Base-by-base conservation (phyloP, 2,329 filamentous ascomycete species). In the Madurella fahalii region DNA sequence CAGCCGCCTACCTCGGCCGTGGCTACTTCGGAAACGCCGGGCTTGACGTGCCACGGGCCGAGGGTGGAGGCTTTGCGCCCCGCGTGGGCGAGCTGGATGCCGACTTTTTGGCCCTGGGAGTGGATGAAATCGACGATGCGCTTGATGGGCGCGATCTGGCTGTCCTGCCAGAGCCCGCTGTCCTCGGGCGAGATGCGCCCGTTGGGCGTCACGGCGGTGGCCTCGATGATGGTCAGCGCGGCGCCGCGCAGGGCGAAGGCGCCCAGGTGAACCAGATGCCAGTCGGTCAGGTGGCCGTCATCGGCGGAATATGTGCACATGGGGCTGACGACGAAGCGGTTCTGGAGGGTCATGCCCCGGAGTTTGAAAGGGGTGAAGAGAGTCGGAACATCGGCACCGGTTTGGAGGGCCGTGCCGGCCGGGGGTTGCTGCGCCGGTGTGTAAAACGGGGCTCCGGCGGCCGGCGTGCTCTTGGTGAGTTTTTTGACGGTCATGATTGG, bases 111-210 rank as follows among this genome's bases (percentile, higher is more conserved):
- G 66, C 79, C 80, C 71, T 95, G 91, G 25, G 81, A 83, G 74
- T 95, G 90, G 2, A 87, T 82, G 59, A 91, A 95, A 58, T 95
- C 88, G 37, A 85, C 82, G 44, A 93, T 80, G 56, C 81, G 80
- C 66, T 79, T 81, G 54, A 95, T 73, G 0, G 85, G 84, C 59
- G 80, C 85, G 57, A 92, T 86, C 69, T 96, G 92, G 34, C 80
- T 83, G 69, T 96, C 92, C 58, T 87, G 78, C 92, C 91, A 96
- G 8, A 96, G 73, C 0, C 92, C 90, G 12, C 76, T 73, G 68
- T 93, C 89, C 68, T 92, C 78, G 1, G 90, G 90, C 0, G 88
- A 87, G 74, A 95, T 95, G 52, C 92, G 82, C 30, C 91, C 91
- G 62, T 92, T 84, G 5, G 89, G 72, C 9, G 82, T 76, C 0